Evolutionary conservation across 1,139 yeast species (phyloP), one percentile per base, ranked within the genome.

Genomic region (Casaregolazyma suthepensis): DNA sequence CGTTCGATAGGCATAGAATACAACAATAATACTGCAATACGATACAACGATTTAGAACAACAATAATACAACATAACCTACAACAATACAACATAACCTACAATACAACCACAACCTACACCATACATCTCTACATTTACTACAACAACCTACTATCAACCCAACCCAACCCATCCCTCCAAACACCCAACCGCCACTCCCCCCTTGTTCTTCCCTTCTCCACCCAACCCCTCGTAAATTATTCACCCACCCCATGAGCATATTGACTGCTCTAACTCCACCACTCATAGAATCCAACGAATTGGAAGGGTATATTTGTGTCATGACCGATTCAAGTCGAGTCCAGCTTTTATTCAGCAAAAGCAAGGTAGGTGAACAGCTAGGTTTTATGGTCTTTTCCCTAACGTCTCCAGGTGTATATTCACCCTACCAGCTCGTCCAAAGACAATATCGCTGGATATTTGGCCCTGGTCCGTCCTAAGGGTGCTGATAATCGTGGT

Each of bases 371-470:
- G 13, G 61, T 52, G 7, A 22, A n/a, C 12, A 26, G 5, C 31
- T 5, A 26, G 10, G n/a, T n/a, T n/a, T 17, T 20, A 10, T 22
- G 15, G 17, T 12, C 37, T 19, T 45, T 9, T 10, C 37, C 23
- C 50, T 45, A 46, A 45, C 20, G 10, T 12, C 13, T 43, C n/a
- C 43, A 85, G 67, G 89, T 85, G 3, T 89, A 82, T 66, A 78
- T 90, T 5, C 99, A 93, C 67, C 95, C 96, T 3, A 80, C 94
- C 1, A 75, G 80, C 15, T 77, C 83, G 17, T 79, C 88, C 46
- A 76, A 74, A 57, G 96, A 91, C 66, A 90, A 91, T 64, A 74
- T 91, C 20, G 70, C 85, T 0, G 99, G 99, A 2, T 88, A 78
- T 64, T 66, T 93, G 44, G 74, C 86, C 7, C 72, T 93, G 23